Evolutionary conservation across 176 grass and related monocot species (phyloP), one percentile per base, ranked within the genome.

Genomic region (Ampelocalamus luodianensis): DNA sequence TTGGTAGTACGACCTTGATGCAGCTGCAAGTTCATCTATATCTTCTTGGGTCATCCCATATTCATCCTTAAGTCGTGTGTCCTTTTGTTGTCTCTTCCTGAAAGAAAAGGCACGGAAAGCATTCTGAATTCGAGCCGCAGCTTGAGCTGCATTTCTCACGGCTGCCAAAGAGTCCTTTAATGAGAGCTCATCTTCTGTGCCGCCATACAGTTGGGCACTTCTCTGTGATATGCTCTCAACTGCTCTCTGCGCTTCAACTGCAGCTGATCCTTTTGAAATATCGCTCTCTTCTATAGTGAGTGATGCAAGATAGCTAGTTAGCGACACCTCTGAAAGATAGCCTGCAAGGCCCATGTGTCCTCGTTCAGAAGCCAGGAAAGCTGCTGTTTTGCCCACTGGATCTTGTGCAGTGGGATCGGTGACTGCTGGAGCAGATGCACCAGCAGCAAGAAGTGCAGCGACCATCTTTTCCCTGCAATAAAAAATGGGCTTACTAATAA

Each of bases 101-200:
- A 99, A 99, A 63, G 97, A 99, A 77, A 95, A 94, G 4, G 82
- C 89, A 82, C 97, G 97, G 71, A 99, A 99, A 54, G 97, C 97
- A 87, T 89, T 93, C 81, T 99, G 93, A 85, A 99, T 99, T 55
- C 91, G 93, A 37, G 97, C 97, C 2, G 97, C 97, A 65, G 97
- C 97, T 87, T 96, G 93, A 66, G 97, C 77, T 60, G 79, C 77
- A 73, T 99, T 99, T 89, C 97, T 99, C 22, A 99, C 97, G n/a
- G 97, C 97, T 76, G 93, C 93, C 75, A 99, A 83, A 86, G 93
- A 99, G 66, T 99, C 93, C 79, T 94, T 96, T 61, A 99, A 68
- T 40, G 97, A 92, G 85, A 92, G 88, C 36, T 99, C 97, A 64
- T 99, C 93, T 87, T 99, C 97, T 32, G 86, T 91, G 58, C 83